phyloP scores from a whole-genome alignment of 148 eudicot species.

The Nepenthes mirabilis region DNA sequence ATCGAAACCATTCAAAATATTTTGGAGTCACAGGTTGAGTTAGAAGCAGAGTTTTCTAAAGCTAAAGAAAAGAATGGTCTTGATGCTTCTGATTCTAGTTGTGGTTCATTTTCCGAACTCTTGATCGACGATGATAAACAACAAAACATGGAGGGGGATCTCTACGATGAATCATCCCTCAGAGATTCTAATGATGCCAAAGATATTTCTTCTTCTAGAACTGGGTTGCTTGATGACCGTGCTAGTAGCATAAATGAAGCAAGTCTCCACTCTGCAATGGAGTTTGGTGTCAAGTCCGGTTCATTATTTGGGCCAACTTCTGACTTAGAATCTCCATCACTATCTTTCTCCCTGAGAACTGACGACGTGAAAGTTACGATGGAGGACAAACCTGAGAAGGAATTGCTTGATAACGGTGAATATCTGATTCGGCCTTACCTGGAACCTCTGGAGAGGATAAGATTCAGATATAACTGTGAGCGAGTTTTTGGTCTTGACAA shows the following conservation, averaged over 20 bases:
- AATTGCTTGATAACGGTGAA: slow-evolving; percentile 84
- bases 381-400: slow-evolving; percentile 79
- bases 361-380: slow-evolving; percentile 39
- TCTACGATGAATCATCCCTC: slow-evolving; percentile 59
- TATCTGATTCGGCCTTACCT: slow-evolving; percentile 89
- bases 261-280: slow-evolving; percentile 77
- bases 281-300: slow-evolving; percentile 56
- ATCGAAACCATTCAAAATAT: slow-evolving; percentile 71
- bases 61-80: slow-evolving; percentile 48
- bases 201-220: slow-evolving; percentile 57
- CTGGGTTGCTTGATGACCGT: slow-evolving; percentile 60
- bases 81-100: slow-evolving; percentile 54
- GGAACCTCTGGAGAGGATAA: slow-evolving; percentile 73
- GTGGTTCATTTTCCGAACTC: slow-evolving; percentile 56
- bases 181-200: slow-evolving; percentile 51
- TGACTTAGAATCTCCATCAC: slow-evolving; percentile 55
- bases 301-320: slow-evolving; percentile 45
- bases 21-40: slow-evolving; percentile 57
- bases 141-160: slow-evolving; percentile 40
- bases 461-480: slow-evolving; percentile 86
- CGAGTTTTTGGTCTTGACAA: slow-evolving; percentile 94
- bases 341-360: slow-evolving; percentile 49
- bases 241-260: slow-evolving; percentile 71
- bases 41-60: slow-evolving; percentile 36
- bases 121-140: slow-evolving; percentile 34